Evolutionary conservation across 257 asterid genomes (phyloP).

Genomic region (Nicotiana tabacum): DNA sequence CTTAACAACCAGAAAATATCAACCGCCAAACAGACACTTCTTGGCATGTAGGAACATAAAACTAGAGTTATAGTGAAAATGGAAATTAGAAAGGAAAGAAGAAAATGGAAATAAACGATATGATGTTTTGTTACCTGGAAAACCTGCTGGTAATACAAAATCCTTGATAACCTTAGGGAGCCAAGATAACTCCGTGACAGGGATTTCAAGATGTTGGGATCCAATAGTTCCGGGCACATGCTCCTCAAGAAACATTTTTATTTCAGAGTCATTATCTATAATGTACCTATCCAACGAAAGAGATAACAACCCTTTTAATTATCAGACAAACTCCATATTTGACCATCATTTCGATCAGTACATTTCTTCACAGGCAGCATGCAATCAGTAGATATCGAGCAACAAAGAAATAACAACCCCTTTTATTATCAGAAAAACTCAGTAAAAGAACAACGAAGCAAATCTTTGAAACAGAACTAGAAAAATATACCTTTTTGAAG

Average conservation of each 20-base stretch:
- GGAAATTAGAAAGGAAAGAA: background rate
- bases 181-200: conserved; percentile 42
- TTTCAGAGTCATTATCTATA: conserved; percentile 45
- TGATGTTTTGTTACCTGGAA: conserved; percentile 51
- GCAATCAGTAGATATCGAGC: background rate
- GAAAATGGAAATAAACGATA: background rate
- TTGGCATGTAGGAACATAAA: background rate
- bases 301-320: background rate
- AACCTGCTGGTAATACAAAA: conserved; percentile 82
- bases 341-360: background rate
- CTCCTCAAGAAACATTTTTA: conserved; percentile 53
- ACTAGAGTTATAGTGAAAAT: background rate
- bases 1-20: background rate
- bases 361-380: background rate
- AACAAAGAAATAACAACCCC: background rate
- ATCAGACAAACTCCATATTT: background rate
- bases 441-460: background rate
- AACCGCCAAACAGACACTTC: background rate
- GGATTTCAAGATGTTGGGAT: conserved; percentile 20
- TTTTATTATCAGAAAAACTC: background rate
- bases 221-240: conserved; percentile 23
- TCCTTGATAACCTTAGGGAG: conserved; percentile 64
- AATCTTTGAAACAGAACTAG: background rate
- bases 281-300: conserved; percentile 44
- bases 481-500: conserved; percentile 56